phyloP scores from a whole-genome alignment of 2,329 filamentous ascomycete species.

The Arthrobotrys iridis region DNA sequence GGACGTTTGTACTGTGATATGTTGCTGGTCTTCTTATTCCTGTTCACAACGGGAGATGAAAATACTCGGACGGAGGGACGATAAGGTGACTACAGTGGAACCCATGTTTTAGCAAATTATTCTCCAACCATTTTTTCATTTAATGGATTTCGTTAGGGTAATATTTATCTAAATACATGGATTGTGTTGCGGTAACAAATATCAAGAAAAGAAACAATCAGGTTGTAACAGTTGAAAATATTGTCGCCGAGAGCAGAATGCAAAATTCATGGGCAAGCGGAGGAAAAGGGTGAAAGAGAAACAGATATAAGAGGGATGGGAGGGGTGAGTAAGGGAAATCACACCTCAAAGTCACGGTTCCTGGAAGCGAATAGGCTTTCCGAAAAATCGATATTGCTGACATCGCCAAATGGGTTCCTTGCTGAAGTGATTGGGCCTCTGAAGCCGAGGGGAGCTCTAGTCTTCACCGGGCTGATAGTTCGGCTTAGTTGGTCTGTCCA shows the following conservation, averaged over 20 bases:
- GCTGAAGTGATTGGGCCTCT: conserved; percentile 28
- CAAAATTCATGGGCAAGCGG: background rate
- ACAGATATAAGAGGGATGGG: conserved; percentile 59
- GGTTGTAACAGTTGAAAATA: conserved; percentile 3
- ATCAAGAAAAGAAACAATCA: conserved; percentile 5
- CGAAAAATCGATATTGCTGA: conserved; percentile 50
- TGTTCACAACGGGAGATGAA: conserved; percentile 43
- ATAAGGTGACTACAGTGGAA: conserved; percentile 51
- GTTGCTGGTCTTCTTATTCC: conserved; percentile 30
- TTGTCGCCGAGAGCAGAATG: conserved; percentile 7
- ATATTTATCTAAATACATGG: conserved; percentile 53
- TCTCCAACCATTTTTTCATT: conserved; percentile 48
- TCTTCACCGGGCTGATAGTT: conserved; percentile 90
- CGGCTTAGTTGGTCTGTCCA: conserved; percentile 95
- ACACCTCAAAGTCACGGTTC: conserved; percentile 84
- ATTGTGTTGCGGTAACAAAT: conserved; percentile 31
- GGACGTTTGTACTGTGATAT: conserved; percentile 34
- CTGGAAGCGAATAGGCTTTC: conserved; percentile 60
- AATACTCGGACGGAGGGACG: conserved; percentile 50
- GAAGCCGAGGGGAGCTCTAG: conserved; percentile 54
- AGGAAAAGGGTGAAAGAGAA: conserved; percentile 55
- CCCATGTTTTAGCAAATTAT: conserved; percentile 49
- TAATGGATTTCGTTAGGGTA: conserved; percentile 49
- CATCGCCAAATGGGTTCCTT: conserved; percentile 49
- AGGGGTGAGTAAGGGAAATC: conserved; percentile 68